Evolutionary conservation across 768 basidiomycete genomes (phyloP).

Genomic region (Psilocybe tampanensis): DNA sequence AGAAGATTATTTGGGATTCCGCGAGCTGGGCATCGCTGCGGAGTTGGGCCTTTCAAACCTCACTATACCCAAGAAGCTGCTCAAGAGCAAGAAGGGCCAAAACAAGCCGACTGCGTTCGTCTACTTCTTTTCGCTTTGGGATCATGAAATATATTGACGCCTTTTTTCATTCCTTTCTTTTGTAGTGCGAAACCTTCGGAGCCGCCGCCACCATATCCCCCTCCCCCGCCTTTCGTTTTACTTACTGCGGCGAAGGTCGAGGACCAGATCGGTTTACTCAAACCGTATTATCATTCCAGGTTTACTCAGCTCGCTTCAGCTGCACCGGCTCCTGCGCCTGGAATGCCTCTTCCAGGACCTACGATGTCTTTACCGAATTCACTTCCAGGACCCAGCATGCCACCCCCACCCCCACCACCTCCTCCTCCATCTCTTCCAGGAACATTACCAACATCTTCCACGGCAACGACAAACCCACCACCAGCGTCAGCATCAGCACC

Average conservation of each 20-base stretch:
- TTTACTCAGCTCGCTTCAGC: constrained; percentile 45
- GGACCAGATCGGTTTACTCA: constrained; percentile 85
- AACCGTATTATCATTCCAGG: constrained; percentile 67
- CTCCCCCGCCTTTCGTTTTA: constrained; percentile 79
- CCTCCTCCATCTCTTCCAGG: constrained; percentile 15
- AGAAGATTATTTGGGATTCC: constrained; percentile 91
- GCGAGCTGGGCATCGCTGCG: constrained; percentile 84
- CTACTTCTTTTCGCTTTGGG: not conserved
- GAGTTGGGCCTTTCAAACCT: constrained; percentile 83
- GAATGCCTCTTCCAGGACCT: not conserved
- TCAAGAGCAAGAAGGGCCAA: constrained; percentile 62
- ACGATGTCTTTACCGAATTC: not conserved
- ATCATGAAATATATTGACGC: no score
- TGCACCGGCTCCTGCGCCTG: constrained; percentile 21
- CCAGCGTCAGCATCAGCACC: not conserved
- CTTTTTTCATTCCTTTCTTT: constrained; percentile 4
- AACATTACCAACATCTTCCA: constrained; percentile 15
- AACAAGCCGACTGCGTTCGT: constrained; percentile 54
- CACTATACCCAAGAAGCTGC: constrained; percentile 74
- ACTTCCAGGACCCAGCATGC: constrained; percentile 20
- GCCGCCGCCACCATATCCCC: constrained; percentile 83
- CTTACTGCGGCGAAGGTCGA: constrained; percentile 68
- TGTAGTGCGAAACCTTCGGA: constrained; percentile 65
- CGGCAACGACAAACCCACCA: constrained; percentile 20
- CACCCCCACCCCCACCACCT: no score